Evolutionary conservation across 768 basidiomycete species (phyloP), one percentile per base, ranked within the genome.

Genomic region (Russula olivacea): DNA sequence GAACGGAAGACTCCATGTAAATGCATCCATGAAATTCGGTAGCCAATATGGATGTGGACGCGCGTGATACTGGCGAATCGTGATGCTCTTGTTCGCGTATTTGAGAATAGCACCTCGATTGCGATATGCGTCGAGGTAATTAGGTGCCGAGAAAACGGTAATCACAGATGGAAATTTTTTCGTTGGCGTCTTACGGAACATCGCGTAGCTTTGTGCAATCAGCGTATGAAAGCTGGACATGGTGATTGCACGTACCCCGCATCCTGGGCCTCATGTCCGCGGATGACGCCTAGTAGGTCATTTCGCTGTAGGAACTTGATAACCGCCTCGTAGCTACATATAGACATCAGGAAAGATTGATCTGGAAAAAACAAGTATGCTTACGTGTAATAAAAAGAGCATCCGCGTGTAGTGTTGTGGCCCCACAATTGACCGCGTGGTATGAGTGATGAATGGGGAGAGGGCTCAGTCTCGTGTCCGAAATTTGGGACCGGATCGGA

Each of bases 1-100:
- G 71, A 98, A 98, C 0, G 97, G 97, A 63, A 99, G 75, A 79
- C 89, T 91, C 97, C 97, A 99, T 0, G 97, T 98, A 72, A 99
- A 99, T 25, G 95, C 95, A 69, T 98, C 96, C 95, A 98, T 98
- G 71, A 99, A 99, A 75, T 99, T 99, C 4, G 97, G 97, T 58
- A 99, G 78, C 96, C 96, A 98, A 73, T 98, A 98, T 9, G 84
- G 84, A 66, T 86, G 84, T 43, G 82, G 79, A n/a, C 74, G 74
- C n/a, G 72, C 68, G 53, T 76, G 75, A 61, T 71, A 75, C 61
- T 75, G 74, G 49, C 93, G 82, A 63, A 98, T 96, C 56, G 93
- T 97, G 78, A 97, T 94, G 60, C 91, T 94, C 76, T 93, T 95
- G 74, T 93, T 93, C 68, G 89, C 92, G 72, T 98, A 98, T 75